Evolutionary conservation across 352 stramenopile species (phyloP), one percentile per base, ranked within the genome.

Genomic region (Phytophthora constricta): DNA sequence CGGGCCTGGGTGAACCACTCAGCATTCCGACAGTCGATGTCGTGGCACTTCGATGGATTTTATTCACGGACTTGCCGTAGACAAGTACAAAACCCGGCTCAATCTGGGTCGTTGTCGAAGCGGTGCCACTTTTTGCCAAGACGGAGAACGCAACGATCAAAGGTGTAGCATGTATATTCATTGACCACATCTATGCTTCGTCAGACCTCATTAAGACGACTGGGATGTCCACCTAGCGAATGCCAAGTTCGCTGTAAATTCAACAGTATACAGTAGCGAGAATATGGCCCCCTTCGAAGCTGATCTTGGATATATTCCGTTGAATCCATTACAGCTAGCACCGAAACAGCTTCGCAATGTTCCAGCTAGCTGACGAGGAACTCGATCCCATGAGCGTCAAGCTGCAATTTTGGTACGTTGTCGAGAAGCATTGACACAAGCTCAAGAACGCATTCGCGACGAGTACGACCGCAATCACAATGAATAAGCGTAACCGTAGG

Each of bases 101-200:
- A 0, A 59, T 69, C 28, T 65, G 47, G 37, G 45, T 65, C 10
- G 54, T 70, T 28, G 65, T 13, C 54, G 1, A 68, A 65, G 19
- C 41, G 65, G 2, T 66, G 47, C 5, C 10, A 54, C 9, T 63
- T 59, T 9, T 14, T 60, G 1, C 16, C 26, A 0, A 42, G 0
- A 68, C 26, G 0, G 63, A 64, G 11, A 63, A 11, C 1, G 41
- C 47, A 17, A 49, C 19, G 22, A 45, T 45, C 11, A 45, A 69
- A 48, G 39, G 46, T 3, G 46, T 58, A 16, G 43, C 33, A 10
- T 3, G 17, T 16, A n/a, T 64, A 1, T 69, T 65, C 49, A 28
- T 68, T 23, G 59, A 72, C 14, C 25, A 65, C 19, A 66, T 60
- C 39, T 37, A 0, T 60, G 39, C 11, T 60, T 23, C 26, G 41